Evolutionary conservation across 2,329 filamentous ascomycete genomes (phyloP), one percentile per base, ranked within the genome.

Genomic region (Fusarium fujikuroi): DNA sequence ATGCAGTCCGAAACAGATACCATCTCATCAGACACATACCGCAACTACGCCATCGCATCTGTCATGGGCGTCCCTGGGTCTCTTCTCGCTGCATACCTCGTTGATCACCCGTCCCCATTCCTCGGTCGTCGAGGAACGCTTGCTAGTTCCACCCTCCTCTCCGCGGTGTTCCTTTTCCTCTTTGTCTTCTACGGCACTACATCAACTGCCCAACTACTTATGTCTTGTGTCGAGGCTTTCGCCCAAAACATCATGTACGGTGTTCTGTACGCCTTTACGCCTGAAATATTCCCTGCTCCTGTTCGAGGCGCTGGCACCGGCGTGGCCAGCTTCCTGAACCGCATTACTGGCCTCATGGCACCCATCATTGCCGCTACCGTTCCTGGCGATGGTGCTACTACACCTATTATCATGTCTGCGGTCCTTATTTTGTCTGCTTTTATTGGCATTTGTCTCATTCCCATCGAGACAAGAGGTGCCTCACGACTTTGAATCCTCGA

Each of bases 31-130:
- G 83, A 84, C 28, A 89, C 90, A 0, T 97, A 96, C 84, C 91
- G 92, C 69, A 94, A 94, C 85, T 95, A 95, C 80, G 91, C 91
- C 80, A 95, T 97, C 80, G 94, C 92, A 21, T 92, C 92, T 44
- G 84, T 94, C 42, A 88, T 91, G 53, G 93, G 94, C 43, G 90
- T 96, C 5, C 94, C 93, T 0, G 94, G 94, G 28, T 92, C 91
- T 53, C 82, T 96, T 25, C 84, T 95, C 15, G 94, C 92, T 21
- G 92, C 91, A 68, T 93, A 89, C 76, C 90, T 92, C 3, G 93
- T 94, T 49, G 88, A 92, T 79, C 85, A 90, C 70, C 85, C 86
- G 23, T 91, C 89, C 23, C 85, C 91, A 2, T 85, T 88, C 73
- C 83, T 90, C 28, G 92, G 92, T n/a, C 90, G 92, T 40, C 92